Conservation (phyloP, 495 filamentous ascomycete species). For the Aspergillus funiculosus region DNA sequence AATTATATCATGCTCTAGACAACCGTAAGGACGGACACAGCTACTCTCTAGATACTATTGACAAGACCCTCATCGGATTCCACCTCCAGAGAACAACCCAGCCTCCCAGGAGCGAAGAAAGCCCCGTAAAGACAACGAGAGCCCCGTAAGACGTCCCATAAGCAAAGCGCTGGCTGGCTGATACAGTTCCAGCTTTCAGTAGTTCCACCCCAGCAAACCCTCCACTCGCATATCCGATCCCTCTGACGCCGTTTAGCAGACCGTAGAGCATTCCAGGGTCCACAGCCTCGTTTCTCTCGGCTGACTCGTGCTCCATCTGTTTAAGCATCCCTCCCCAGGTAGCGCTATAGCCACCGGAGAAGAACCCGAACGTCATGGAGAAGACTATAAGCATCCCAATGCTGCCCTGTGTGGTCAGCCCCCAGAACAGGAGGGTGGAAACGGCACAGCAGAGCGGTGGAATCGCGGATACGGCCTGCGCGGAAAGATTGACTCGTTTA, state of each 20-base stretch:
- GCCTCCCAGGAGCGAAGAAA: slow-evolving; percentile 34
- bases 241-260: slow-evolving; percentile 56
- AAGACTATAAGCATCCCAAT: slow-evolving; percentile 59
- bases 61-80: slow-evolving; percentile 3
- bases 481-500: slow-evolving; percentile 18
- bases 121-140: slow-evolving; percentile 44
- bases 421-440: slow-evolving; percentile 64
- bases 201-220: slow-evolving; percentile 57
- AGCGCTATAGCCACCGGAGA: slow-evolving; percentile 56
- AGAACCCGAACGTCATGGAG: slow-evolving; percentile 62
- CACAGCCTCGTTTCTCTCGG: slow-evolving; percentile 25
- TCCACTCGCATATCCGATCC: slow-evolving; percentile 58
- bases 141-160: slow-evolving; percentile 39
- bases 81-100: slow-evolving; percentile 36
- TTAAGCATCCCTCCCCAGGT: slow-evolving; percentile 60
- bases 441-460: slow-evolving; percentile 53
- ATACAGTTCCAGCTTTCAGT: slow-evolving; percentile 24
- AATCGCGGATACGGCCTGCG: slow-evolving; percentile 50
- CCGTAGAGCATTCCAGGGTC: slow-evolving; percentile 60
- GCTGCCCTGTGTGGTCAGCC: slow-evolving; percentile 41
- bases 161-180: slow-evolving; percentile 21
- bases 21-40: no score
- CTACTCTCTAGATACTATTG: neutral
- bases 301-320: slow-evolving; percentile 43
- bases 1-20: no score